Base-by-base conservation (phyloP, 1,139 yeast genomes). In the Kodamaea anthophila region DNA sequence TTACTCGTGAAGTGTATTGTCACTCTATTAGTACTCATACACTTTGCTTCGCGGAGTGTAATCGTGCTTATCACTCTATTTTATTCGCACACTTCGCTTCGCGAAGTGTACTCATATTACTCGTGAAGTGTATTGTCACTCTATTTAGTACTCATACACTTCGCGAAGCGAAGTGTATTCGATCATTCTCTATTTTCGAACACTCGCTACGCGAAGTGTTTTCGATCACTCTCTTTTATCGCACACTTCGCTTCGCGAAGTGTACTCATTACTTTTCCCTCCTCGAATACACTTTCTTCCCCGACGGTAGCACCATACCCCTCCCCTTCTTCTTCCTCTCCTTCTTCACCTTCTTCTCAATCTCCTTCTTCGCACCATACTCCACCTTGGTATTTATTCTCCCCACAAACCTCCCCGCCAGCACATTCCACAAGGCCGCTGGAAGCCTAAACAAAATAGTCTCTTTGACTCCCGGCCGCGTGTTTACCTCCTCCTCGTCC, bases 261-360 rank as follows among this genome's bases (percentile, higher is more conserved):
- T n/a, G n/a, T n/a, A n/a, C n/a, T n/a, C 46, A 34, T 34, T 18
- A 23, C 21, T 15, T 24, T 21, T 40, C 37, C 12, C 54, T 62
- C 8, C 71, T 62, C 38, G 72, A 72, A 3, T 73, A 63, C 3
- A 73, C 75, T 44, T 74, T 75, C 0, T 83, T 83, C 45, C 75
- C 76, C 10, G 81, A 79, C 35, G 75, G 53, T 29, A 65, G 74
- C 18, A 62, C 49, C 42, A 65, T 71, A 31, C 64, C 63, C 8
- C 75, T 77, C 33, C 51, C 58, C 15, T 52, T 60, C 14, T 46
- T 44, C 34, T 58, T 57, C 44, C 58, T 65, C 41, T 51, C 57
- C 38, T 54, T 51, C 34, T 48, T 51, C 16, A 36, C 38, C 33
- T 13, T 31, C 31, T 31, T 24, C 11, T 15, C 30, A 18, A 26